phyloP scores from a whole-genome alignment of 495 filamentous ascomycete genomes.

The Bacidia rubella region DNA sequence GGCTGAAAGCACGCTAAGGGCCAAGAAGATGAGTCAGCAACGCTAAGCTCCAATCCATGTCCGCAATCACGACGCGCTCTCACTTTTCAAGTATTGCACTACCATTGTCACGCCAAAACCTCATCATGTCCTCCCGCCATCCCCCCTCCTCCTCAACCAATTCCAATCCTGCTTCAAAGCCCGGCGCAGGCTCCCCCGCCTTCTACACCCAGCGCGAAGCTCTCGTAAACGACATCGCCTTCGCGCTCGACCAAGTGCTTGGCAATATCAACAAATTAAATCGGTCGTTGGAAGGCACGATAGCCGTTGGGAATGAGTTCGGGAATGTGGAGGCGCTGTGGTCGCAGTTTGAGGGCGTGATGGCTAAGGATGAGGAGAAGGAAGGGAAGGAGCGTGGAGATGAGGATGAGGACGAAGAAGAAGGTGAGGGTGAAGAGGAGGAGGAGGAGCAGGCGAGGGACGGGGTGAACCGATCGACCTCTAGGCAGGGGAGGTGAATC shows the following conservation, averaged over 20 bases:
- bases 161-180: slow-evolving; percentile 10
- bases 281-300: slow-evolving; percentile 82
- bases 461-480: slow-evolving; percentile 1
- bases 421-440: slow-evolving; percentile 16
- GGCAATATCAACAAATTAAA: slow-evolving; percentile 95
- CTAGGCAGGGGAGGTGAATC: slow-evolving; percentile 3
- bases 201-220: slow-evolving; percentile 76
- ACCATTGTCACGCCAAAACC: no score
- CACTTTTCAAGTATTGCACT: no score
- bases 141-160: no score
- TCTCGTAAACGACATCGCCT: slow-evolving; percentile 64
- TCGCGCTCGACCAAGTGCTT: slow-evolving; percentile 78
- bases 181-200: slow-evolving; percentile 19
- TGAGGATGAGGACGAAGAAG: slow-evolving; percentile 19
- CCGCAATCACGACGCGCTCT: no score
- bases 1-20: no score
- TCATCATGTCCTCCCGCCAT: not conserved
- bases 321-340: slow-evolving; percentile 91
- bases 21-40: no score
- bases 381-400: slow-evolving; percentile 21
- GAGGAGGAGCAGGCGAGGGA: slow-evolving; percentile 13
- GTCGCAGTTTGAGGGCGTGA: slow-evolving; percentile 94
- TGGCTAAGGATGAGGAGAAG: slow-evolving; percentile 54
- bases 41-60: no score
- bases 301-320: slow-evolving; percentile 92